Conservation (phyloP, 1,284 basidiomycete genomes). For the Melampsora americana region DNA sequence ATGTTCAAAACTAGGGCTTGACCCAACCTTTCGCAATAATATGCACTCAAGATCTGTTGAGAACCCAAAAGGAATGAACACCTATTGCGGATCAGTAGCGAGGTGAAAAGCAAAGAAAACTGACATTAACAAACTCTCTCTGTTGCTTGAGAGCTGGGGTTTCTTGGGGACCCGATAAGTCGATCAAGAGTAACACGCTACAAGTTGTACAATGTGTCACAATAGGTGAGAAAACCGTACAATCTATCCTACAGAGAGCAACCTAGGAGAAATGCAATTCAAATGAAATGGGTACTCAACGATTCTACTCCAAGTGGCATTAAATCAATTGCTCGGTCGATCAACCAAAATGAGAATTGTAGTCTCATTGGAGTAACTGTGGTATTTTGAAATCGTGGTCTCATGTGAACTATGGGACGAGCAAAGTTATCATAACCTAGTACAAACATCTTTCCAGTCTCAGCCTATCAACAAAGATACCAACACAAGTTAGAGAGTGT, state of each 20-base stretch:
- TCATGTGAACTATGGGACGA: constrained; percentile 57
- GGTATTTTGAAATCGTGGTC: constrained; percentile 52
- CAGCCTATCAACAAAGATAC: constrained; percentile 50
- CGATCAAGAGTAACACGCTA: constrained; percentile 35
- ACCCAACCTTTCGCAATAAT: constrained; percentile 42
- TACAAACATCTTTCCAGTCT: constrained; percentile 55
- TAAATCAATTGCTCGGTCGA: constrained; percentile 55
- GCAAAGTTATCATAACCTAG: constrained; percentile 54
- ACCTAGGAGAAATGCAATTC: too few species aligned
- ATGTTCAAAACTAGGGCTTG: constrained; percentile 41
- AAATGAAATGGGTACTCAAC: constrained; percentile 5
- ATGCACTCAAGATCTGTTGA: constrained; percentile 29
- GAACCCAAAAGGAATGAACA: background rate
- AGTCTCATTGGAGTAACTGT: constrained; percentile 52
- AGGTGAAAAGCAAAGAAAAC: background rate
- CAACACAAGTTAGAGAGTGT: background rate
- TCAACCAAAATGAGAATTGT: constrained; percentile 56
- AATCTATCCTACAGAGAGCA: background rate
- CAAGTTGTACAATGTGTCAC: background rate
- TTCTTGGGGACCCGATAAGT: constrained; percentile 42
- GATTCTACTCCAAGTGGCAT: constrained; percentile 55
- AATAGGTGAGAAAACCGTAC: background rate
- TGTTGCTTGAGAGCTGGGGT: constrained; percentile 34
- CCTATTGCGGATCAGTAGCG: background rate
- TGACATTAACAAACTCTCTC: constrained; percentile 39